These are phyloP conservation scores for Tetrapyrgos nigripes DNA, from an alignment of 1,284 basidiomycete species.

Conservation along the genomic window DNA sequence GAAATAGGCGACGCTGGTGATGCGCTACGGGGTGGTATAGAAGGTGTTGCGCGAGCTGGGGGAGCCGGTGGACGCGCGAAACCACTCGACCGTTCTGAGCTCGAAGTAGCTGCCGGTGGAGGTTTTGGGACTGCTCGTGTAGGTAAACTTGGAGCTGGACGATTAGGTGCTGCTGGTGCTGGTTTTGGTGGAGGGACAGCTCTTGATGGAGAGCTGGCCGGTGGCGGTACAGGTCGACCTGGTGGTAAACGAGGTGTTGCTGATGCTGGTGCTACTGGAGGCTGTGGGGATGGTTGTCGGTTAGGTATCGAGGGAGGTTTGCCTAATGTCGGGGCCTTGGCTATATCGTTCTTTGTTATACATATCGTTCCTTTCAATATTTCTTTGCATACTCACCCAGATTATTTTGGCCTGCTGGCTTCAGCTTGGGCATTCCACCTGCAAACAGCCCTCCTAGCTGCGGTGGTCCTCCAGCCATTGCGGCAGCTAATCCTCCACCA, in stretches of 20 bases:
- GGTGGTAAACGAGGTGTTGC: conserved; percentile 29
- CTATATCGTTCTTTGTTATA: conserved; percentile 38
- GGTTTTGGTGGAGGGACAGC: conserved; percentile 30
- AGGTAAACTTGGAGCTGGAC: conserved; percentile 39
- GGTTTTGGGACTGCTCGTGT: conserved; percentile 33
- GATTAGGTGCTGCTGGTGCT: conserved; percentile 19
- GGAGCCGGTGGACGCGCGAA: conserved; percentile 38
- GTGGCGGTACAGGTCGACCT: conserved; percentile 29
- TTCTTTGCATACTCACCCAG: conserved; percentile 49
- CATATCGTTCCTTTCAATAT: background rate
- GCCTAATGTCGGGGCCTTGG: conserved; percentile 65
- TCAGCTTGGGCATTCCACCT: conserved; percentile 90
- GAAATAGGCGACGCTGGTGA: conserved; percentile 38
- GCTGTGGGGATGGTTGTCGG: conserved; percentile 41
- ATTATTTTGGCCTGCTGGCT: conserved; percentile 70
- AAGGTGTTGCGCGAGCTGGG: conserved; percentile 29
- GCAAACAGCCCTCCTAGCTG: conserved; percentile 89
- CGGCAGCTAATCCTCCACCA: conserved; percentile 30
- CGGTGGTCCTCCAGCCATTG: conserved; percentile 60
- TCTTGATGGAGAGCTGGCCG: conserved; percentile 26
- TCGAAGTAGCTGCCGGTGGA: conserved; percentile 31
- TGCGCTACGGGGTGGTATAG: conserved; percentile 41
- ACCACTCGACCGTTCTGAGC: conserved; percentile 43
- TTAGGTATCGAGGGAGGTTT: conserved; percentile 75
- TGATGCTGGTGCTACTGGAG: conserved; percentile 25